Evolutionary conservation across 2,329 filamentous ascomycete genomes (phyloP), one percentile per base, ranked within the genome.

Genomic region (Moelleriella libera): DNA sequence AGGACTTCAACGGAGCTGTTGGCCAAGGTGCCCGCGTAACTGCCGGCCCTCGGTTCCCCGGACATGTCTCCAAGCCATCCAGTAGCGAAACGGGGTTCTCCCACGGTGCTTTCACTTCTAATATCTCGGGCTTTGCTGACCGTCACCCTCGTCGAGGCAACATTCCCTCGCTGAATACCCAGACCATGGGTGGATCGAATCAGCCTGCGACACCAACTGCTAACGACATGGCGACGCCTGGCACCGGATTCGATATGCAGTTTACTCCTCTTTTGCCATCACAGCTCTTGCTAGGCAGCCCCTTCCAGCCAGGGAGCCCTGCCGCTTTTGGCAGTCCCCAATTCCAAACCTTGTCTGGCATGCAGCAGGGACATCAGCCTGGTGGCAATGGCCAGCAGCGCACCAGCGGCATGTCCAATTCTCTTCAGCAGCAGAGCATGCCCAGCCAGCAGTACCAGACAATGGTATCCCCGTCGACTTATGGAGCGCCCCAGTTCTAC

Each of bases 251-350:
- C 61, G 92, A 97, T 61, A 96, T 97, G 90, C 92, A 97, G 68
- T 97, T 96, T 67, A 96, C 92, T 9, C 90, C 92, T 54, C 76
- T 98, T 54, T 79, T 98, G 39, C 92, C 92, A 37, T 97, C 90
- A 34, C 88, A 96, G 68, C 74, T 98, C 57, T 80, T 98, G 30
- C 83, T 97, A 45, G 92, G 92, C 44, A 96, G 88, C 66, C 92
- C 92, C 14, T 97, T 97, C 68, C 92, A 97, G 68, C 88, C 92
- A 11, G 92, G 89, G 41, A 95, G 87, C 5, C 90, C 90, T 4
- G 86, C 84, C 34, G 83, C 86, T 39, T 97, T 96, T 67, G 81
- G 83, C 51, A 95, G 85, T 54, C 85, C 89, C 40, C 89, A 96
- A 63, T 98, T 96, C 66, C 83, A 92, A 64, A 88, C 76, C 62